Evolutionary conservation across 495 filamentous ascomycete genomes (phyloP).

Genomic region (Daldinia vernicosa): DNA sequence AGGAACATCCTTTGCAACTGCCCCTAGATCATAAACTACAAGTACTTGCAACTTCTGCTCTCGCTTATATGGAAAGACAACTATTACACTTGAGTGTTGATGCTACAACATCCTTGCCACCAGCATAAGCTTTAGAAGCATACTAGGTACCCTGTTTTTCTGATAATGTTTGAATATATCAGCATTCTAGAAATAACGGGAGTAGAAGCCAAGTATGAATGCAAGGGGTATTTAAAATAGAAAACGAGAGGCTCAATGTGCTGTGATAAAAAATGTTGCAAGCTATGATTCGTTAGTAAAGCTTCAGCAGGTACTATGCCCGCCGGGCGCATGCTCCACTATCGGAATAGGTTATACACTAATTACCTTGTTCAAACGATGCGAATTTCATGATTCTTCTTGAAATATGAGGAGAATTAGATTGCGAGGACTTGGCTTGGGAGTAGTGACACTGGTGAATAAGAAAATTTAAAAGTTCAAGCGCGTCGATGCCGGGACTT

Average conservation of each 20-base stretch:
- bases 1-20: neutral
- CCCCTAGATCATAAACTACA: slow-evolving; percentile 1
- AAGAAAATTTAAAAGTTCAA: neutral
- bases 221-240: no score
- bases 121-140: neutral
- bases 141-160: neutral
- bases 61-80: slow-evolving; percentile 13
- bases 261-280: no score
- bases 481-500: neutral
- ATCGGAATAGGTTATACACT: neutral
- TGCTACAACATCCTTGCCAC: neutral
- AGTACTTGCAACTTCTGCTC: slow-evolving; percentile 14
- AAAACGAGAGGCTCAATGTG: no score
- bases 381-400: neutral
- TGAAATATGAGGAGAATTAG: neutral
- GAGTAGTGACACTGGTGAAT: neutral
- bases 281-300: no score
- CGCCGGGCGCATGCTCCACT: no score
- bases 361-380: no score
- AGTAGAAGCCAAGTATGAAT: no score
- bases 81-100: neutral
- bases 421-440: neutral
- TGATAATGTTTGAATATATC: neutral
- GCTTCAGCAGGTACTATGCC: no score
- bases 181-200: neutral